Evolutionary conservation across 768 basidiomycete genomes (phyloP).

Genomic region (Gautieria morchelliformis): DNA sequence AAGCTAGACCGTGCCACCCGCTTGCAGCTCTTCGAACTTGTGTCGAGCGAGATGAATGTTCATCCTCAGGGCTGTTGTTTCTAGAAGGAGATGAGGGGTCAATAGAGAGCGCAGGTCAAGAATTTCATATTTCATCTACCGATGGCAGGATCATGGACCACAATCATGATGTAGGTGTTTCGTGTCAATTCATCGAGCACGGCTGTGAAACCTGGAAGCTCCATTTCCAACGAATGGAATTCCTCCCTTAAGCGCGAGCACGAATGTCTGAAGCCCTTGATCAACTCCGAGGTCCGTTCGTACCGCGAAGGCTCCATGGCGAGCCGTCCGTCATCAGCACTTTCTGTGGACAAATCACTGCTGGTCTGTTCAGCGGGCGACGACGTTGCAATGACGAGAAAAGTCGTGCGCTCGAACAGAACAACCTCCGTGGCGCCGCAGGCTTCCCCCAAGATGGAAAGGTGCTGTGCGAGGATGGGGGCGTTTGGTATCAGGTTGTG

Average conservation of each 20-base stretch:
- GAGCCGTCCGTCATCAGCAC: slow-evolving; percentile 17
- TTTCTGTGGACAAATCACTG: slow-evolving; percentile 9
- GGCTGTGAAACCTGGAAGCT: slow-evolving; percentile 75
- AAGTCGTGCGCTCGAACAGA: slow-evolving; percentile 94
- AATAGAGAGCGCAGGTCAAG: not conserved
- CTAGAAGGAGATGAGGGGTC: slow-evolving; percentile 31
- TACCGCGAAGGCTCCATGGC: slow-evolving; percentile 62
- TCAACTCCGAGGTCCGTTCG: slow-evolving; percentile 83
- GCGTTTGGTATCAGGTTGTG: slow-evolving; percentile 95
- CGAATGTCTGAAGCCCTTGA: slow-evolving; percentile 92
- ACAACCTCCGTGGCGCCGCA: slow-evolving; percentile 91
- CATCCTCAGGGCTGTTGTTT: slow-evolving; percentile 78
- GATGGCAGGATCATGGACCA: slow-evolving; percentile 83
- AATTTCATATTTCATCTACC: slow-evolving; percentile 37
- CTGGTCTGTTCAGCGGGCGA: slow-evolving; percentile 9
- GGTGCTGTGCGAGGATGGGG: slow-evolving; percentile 75
- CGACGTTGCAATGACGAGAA: slow-evolving; percentile 91
- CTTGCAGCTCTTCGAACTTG: slow-evolving; percentile 87
- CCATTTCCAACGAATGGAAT: slow-evolving; percentile 81
- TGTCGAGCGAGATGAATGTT: slow-evolving; percentile 80
- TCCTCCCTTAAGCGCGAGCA: slow-evolving; percentile 81
- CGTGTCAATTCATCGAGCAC: slow-evolving; percentile 87
- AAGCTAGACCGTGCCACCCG: slow-evolving; percentile 25
- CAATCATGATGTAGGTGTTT: slow-evolving; percentile 87
- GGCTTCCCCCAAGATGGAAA: slow-evolving; percentile 76